Evolutionary conservation across 371 early-diverging fungal species (phyloP).

Genomic region (Rhizopus arrhizus): DNA sequence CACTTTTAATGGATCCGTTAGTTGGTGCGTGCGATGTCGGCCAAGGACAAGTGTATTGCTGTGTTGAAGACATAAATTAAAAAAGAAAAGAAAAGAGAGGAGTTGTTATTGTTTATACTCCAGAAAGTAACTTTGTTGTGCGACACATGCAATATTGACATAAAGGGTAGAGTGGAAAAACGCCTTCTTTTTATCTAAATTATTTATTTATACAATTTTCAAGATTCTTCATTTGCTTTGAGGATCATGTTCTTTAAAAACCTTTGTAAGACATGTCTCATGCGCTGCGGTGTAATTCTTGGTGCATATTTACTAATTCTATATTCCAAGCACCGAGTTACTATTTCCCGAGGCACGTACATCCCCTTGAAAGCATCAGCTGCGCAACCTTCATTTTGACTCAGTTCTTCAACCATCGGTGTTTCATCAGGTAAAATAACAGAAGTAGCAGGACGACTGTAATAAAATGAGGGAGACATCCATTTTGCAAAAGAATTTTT

Average conservation of each 20-base stretch:
- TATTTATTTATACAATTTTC: not conserved
- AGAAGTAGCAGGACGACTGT: constrained; percentile 49
- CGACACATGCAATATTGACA: not conserved
- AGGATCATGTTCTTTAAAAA: constrained; percentile 54
- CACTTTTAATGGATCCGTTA: not conserved
- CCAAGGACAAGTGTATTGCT: not conserved
- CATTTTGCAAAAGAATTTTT: constrained; percentile 50
- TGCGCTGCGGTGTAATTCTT: constrained; percentile 49
- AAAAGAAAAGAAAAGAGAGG: constrained; percentile 1
- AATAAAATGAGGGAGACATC: constrained; percentile 57
- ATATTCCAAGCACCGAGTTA: constrained; percentile 49
- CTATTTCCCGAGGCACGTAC: constrained; percentile 45
- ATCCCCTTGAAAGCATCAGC: constrained; percentile 15
- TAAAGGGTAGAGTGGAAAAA: not conserved
- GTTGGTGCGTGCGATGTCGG: not conserved
- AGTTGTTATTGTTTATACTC: not conserved
- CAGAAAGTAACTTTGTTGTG: not conserved
- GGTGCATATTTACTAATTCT: constrained; percentile 49
- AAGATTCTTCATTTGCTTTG: constrained; percentile 44
- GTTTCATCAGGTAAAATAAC: constrained; percentile 35
- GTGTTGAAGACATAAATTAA: not conserved
- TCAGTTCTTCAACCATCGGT: not conserved
- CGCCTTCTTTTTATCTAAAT: not conserved
- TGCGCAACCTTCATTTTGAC: constrained; percentile 9
- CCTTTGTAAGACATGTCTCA: constrained; percentile 51